These are phyloP conservation scores for Penicillium sp. DNA, from an alignment of 2,329 filamentous ascomycete species.

Conservation along the genomic window DNA sequence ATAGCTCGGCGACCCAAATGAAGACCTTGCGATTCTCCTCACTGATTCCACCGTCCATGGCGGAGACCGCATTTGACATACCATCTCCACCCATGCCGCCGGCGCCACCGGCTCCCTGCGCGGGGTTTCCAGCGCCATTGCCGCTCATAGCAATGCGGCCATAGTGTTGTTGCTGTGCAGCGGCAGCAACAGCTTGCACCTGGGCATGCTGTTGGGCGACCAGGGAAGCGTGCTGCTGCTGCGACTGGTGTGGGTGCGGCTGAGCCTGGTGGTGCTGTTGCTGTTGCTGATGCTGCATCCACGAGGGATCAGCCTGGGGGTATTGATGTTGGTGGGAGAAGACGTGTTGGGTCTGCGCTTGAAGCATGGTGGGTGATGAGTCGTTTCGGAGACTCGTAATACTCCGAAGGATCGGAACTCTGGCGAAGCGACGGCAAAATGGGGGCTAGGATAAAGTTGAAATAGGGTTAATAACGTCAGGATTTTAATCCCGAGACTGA, in stretches of 20 bases:
- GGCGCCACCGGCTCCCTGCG: constrained; percentile 37
- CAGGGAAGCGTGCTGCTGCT: constrained; percentile 45
- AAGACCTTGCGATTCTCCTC: constrained; percentile 94
- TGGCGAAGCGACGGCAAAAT: constrained; percentile 1
- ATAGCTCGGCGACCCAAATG: constrained; percentile 84
- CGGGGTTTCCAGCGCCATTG: constrained; percentile 46
- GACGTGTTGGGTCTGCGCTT: constrained; percentile 58
- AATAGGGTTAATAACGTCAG: constrained; percentile 23
- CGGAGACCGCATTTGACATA: constrained; percentile 33
- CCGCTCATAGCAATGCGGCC: constrained; percentile 69
- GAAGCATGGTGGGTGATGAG: constrained; percentile 41
- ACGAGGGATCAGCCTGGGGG: constrained; percentile 46
- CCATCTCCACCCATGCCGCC: constrained; percentile 50
- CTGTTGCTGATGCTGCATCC: constrained; percentile 44
- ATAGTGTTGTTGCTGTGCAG: constrained; percentile 58
- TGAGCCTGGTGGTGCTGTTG: constrained; percentile 40
- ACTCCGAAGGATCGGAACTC: constrained; percentile 25
- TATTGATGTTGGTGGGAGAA: constrained; percentile 60
- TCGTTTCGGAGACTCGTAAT: constrained; percentile 24
- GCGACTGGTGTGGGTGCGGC: constrained; percentile 39
- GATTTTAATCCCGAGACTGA: constrained; percentile 20
- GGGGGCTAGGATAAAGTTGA: constrained; percentile 6
- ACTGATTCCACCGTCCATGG: constrained; percentile 66
- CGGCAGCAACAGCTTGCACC: constrained; percentile 47
- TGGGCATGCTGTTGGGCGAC: constrained; percentile 55